phyloP scores from a whole-genome alignment of 2,329 filamentous ascomycete species.

The Neonectria sp. region DNA sequence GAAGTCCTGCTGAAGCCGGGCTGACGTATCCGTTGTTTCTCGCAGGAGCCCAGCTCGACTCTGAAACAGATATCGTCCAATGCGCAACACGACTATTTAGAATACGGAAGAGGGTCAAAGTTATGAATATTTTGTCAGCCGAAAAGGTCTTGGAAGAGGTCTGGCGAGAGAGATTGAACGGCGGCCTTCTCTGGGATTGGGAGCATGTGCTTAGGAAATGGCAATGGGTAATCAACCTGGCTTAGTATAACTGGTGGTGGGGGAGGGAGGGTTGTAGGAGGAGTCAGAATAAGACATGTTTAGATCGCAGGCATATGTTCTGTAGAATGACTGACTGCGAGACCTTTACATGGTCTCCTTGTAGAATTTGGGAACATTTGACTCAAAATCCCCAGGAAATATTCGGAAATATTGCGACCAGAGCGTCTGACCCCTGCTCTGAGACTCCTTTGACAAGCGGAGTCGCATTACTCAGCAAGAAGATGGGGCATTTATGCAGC shows the following conservation, averaged over 20 bases:
- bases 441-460: not conserved
- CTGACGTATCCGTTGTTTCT: slow-evolving; percentile 21
- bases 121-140: slow-evolving; percentile 26
- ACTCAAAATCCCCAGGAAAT: no score
- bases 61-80: not conserved
- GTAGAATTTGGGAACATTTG: no score
- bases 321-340: no score
- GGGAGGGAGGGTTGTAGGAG: no score
- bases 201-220: slow-evolving; percentile 16
- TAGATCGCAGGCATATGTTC: no score
- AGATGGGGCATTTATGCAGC: not conserved
- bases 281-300: no score
- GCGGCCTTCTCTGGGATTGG: slow-evolving; percentile 14
- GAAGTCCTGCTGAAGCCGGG: slow-evolving; percentile 8
- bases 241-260: not conserved
- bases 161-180: slow-evolving; percentile 23
- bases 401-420: no score
- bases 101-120: slow-evolving; percentile 12
- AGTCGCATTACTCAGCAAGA: not conserved
- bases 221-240: slow-evolving; percentile 23
- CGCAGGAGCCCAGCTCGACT: slow-evolving; percentile 6
- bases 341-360: no score
- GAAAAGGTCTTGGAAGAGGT: slow-evolving; percentile 25
- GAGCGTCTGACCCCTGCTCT: not conserved
- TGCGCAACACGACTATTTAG: slow-evolving; percentile 10